Evolutionary conservation across 2,329 filamentous ascomycete genomes (phyloP), one percentile per base, ranked within the genome.

Genomic region (Colletotrichum euphorbiae): DNA sequence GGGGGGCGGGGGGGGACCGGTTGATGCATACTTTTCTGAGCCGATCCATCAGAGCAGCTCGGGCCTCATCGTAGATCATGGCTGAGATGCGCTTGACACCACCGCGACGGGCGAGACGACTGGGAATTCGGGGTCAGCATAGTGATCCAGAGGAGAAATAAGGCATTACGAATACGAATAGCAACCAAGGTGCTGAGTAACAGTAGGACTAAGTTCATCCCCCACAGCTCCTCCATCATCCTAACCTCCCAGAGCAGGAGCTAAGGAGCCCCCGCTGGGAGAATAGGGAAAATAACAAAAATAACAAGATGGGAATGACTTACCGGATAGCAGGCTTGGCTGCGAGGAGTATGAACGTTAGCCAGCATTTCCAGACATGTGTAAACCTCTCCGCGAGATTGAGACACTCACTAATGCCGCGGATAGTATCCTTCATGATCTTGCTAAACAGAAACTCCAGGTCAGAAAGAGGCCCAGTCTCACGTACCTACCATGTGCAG

Each of bases 61-160:
- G 82, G 0, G 84, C 77, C 0, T 92, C 89, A 0, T 89, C 82
- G 73, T 94, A 94, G 3, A 94, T 90, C 0, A 51, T 71, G 0
- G 75, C 85, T 0, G 89, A 90, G 8, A 94, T 93, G 0, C 92
- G 83, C 75, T 94, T 94, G 0, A 95, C 90, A 0, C 92, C 92
- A 1, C 92, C 92, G 6, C 92, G 88, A 6, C 92, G 87, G 1
- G 92, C 92, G 0, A 95, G 79, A 45, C 92, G 89, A 71, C 91
- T 90, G 66, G 3, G 3, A 6, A 43, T 8, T 8, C 4, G 4
- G 13, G 9, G 15, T 69, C 36, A 69, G 63, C 48, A 21, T 15
- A 8, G n/a, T 33, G 12, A 17, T 40, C 6, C 17, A 28, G 28
- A 28, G 6, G 6, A 8, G 7, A 8, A 5, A 24, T 24, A 24